Evolutionary conservation across 129 eudicot genomes (phyloP).

Genomic region (Tagetes patula): DNA sequence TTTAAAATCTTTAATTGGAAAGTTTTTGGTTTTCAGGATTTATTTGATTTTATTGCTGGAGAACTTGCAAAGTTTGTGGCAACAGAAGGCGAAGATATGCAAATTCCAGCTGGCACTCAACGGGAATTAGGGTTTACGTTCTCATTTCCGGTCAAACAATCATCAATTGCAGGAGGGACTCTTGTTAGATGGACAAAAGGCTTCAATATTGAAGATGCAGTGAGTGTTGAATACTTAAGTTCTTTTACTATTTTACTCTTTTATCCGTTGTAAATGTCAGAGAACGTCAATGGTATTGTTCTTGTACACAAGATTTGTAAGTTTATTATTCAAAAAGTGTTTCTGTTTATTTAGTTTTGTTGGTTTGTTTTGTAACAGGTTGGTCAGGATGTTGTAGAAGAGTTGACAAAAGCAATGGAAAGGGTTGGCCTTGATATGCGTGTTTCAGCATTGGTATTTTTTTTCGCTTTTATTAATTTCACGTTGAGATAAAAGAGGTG

Average conservation of each 20-base stretch:
- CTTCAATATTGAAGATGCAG: conserved; percentile 79
- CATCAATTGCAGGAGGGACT: conserved; percentile 81
- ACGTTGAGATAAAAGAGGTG: neutral
- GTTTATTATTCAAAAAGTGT: neutral
- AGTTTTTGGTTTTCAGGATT: conserved; percentile 43
- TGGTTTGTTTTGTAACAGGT: conserved; percentile 36
- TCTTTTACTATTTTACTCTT: neutral
- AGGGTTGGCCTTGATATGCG: conserved; percentile 69
- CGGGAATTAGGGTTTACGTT: conserved; percentile 96
- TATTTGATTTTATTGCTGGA: conserved; percentile 81
- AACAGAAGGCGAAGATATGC: conserved; percentile 75
- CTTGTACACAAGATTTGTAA: neutral
- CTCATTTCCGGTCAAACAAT: conserved; percentile 87
- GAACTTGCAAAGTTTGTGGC: conserved; percentile 89
- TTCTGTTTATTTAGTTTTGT: neutral
- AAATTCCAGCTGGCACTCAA: conserved; percentile 64
- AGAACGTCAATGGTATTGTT: neutral
- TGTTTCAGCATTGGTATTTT: conserved; percentile 65
- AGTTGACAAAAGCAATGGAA: conserved; percentile 69
- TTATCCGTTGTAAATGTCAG: neutral
- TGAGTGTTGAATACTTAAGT: conserved; percentile 28
- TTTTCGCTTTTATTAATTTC: neutral
- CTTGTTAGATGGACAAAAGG: conserved; percentile 95
- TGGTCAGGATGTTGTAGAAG: conserved; percentile 65
- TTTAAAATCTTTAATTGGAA: conserved; percentile 1